Base-by-base conservation (phyloP, 306 rosid genomes). In the Lathyrus oleraceus region DNA sequence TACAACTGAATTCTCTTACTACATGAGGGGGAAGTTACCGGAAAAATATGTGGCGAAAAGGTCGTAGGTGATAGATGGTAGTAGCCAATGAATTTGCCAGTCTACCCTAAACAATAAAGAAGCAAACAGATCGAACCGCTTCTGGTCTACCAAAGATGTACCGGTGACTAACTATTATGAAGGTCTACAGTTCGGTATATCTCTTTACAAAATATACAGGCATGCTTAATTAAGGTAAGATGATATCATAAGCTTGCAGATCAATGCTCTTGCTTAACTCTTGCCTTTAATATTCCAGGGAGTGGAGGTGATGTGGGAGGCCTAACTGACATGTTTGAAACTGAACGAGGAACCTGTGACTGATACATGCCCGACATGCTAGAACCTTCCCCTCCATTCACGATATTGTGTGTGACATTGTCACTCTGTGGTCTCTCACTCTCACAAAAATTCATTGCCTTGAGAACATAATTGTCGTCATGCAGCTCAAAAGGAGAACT, bases 401-500 rank as follows among this genome's bases (percentile, higher is more conserved):
- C 38, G 68, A 81, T 75, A 79, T 85, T 88, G 21, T 80, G 86
- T 0, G 78, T 75, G 32, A 32, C 57, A 58, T 80, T 80, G 70
- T 87, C 95, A 44, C 57, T 79, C 53, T 72, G 89, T 16, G 87
- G 86, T 78, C 87, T 77, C 27, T 86, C 88, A 62, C 88, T 76
- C 27, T 83, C 88, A 59, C 88, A 82, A 68, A 94, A 87, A 52
- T 91, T 82, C 99, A 95, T 95, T 44, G 92, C 96, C 82, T 89
- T 91, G 57, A 91, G 84, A 48, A 90, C 97, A 71, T 87, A 94
- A 71, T 90, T 88, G 83, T 90, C 98, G 15, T 94, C 97, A 49
- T 94, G 98, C 78, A 94, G 89, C 96, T 94, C 97, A 78, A 94
- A 94, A 16, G 98, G 98, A 47, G 98, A 84, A 83, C 98, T 94